Evolutionary conservation across 345 rosid genomes (phyloP), one percentile per base, ranked within the genome.

Genomic region (Anacardium occidentale): DNA sequence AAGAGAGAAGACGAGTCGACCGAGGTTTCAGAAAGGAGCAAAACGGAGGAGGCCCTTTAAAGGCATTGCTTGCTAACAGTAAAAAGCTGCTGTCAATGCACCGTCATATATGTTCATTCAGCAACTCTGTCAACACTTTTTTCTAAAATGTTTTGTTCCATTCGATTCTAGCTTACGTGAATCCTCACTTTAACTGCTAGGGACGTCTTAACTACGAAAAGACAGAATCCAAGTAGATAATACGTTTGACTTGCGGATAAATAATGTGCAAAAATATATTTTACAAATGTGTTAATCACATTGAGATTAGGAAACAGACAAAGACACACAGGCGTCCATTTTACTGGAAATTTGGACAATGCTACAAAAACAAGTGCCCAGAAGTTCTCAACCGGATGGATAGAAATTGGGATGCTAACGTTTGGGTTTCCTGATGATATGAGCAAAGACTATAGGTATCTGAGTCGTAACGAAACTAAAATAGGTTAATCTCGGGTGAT

Each of bases 1-100:
- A 37, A 10, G 11, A 29, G 53, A 57, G 57, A 42, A 15, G 57
- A 29, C 7, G 47, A 53, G 9, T 37, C 8, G 42, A 53, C 72
- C 6, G n/a, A 11, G 40, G 21, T 55, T 48, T 4, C 45, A 25
- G 70, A 0, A 6, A 62, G 77, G 70, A 69, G 77, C 79, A 78
- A 69, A 69, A 15, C 1, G n/a, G n/a, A 72, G 71, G 69, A 25
- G 73, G 53, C 15, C 61, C 59, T 64, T 25, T 20, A 32, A 72
- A 45, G 48, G 67, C 68, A 57, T 62, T 48, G 25, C 42, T 11
- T 51, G 44, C 47, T 8, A 34, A 22, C 54, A 68, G 56, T 58
- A 69, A 63, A 64, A 72, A 62, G 64, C 68, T 29, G 64, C 51
- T 72, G 51, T 48, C 62, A 37, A 7, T 37, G 42, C 29, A 3